Evolutionary conservation across 371 early-diverging fungal species (phyloP).

Genomic region (Astathelohania contejeani): DNA sequence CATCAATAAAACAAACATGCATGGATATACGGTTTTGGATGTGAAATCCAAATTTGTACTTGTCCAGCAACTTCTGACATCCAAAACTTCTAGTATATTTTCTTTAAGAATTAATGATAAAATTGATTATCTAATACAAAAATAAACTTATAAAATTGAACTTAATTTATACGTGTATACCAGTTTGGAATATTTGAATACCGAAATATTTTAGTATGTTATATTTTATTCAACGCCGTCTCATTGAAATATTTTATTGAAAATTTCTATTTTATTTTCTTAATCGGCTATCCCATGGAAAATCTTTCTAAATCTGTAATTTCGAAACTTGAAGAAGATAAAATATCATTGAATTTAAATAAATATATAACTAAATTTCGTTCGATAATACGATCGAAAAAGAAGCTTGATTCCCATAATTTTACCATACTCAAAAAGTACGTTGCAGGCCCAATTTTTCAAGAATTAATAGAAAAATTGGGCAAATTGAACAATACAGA

Average conservation of each 20-base stretch:
- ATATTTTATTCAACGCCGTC: too few relatives aligned
- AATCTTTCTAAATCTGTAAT: background rate
- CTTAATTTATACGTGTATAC: too few relatives aligned
- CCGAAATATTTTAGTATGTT: too few relatives aligned
- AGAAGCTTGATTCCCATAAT: conserved; percentile 22
- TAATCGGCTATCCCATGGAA: background rate
- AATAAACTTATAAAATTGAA: too few relatives aligned
- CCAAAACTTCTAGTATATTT: too few relatives aligned
- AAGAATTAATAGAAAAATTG: conserved; percentile 13
- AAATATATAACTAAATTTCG: conserved; percentile 1
- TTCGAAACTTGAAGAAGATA: background rate
- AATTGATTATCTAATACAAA: too few relatives aligned
- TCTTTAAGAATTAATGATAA: too few relatives aligned
- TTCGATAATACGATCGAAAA: conserved; percentile 16
- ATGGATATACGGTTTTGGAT: too few relatives aligned
- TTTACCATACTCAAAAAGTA: conserved; percentile 12
- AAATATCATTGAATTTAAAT: background rate
- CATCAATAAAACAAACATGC: too few relatives aligned
- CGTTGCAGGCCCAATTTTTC: conserved; percentile 7
- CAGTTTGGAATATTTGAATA: too few relatives aligned
- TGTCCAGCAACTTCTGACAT: too few relatives aligned
- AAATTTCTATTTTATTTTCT: background rate
- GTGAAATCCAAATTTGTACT: too few relatives aligned
- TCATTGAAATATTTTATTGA: background rate
- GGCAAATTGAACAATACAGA: conserved; percentile 27